Percentiles rank a stretch among this genome's conserved stretches.
Conservation (phyloP, 257 asterid genomes). For the Nicotiana paniculata region DNA sequence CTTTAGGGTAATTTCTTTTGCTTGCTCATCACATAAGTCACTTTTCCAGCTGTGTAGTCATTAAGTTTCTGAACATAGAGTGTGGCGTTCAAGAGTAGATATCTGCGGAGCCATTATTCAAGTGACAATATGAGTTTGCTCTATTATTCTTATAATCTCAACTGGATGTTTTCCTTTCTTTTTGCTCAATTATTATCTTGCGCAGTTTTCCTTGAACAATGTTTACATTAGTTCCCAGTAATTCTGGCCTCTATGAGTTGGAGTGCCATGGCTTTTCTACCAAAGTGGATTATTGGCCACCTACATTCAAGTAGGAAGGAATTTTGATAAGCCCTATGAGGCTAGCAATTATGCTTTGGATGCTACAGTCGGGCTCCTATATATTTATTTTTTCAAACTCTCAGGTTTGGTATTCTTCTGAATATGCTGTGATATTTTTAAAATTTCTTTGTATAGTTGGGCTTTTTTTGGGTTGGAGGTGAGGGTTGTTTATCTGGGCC, state of each 20-base stretch:
- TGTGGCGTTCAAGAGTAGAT: neutral
- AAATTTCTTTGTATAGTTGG: neutral
- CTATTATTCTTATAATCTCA: neutral
- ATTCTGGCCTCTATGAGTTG: neutral
- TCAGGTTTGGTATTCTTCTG: neutral
- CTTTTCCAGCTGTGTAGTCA: neutral
- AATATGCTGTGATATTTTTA: neutral
- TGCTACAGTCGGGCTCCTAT: neutral
- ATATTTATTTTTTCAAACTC: neutral
- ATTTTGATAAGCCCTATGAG: neutral
- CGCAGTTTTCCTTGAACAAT: neutral
- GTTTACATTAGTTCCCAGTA: neutral
- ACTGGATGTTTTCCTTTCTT: neutral
- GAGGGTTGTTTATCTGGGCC: neutral
- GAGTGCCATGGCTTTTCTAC: neutral
- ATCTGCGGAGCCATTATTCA: neutral
- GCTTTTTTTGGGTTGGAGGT: neutral
- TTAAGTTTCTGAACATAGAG: neutral
- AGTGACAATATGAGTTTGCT: neutral
- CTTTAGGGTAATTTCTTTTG: conserved; percentile 64
- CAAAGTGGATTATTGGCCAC: neutral
- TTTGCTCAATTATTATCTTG: neutral
- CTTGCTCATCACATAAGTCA: neutral
- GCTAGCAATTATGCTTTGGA: neutral
- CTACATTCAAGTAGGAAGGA: neutral